Evolutionary conservation across 2,329 filamentous ascomycete species (phyloP), one percentile per base, ranked within the genome.

Genomic region (Aspergillus ruber): DNA sequence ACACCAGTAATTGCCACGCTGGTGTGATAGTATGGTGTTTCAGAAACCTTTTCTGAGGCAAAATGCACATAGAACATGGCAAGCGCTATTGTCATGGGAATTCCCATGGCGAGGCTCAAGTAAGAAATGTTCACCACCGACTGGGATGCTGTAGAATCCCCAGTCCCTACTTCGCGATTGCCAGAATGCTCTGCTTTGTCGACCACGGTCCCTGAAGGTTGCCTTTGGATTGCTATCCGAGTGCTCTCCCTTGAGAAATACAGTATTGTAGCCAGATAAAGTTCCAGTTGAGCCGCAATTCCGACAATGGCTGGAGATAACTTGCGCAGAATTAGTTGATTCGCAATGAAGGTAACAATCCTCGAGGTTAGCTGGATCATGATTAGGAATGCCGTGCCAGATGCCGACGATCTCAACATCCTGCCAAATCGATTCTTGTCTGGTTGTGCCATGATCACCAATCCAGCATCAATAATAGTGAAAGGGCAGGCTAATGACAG

Each of bases 191-290:
- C 7, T 43, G 42, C 15, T 15, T 35, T 35, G 33, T 18, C 36
- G 17, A 18, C 36, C 17, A 39, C 36, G 36, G 52, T 54, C n/a
- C 68, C 63, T n/a, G 68, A 56, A 12, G 74, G 72, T 56, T 90
- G 86, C 44, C 93, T 80, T 69, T 97, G 91, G 32, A 95, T 81
- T 21, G 91, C 90, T n/a, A 95, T 85, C 13, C 93, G 85, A 43
- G 97, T 73, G 60, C 86, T 91, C 70, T 98, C 93, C 35, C 93
- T 81, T 0, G 93, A 86, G 62, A 98, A 97, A 68, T 95, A 96
- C 0, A 98, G 78, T n/a, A 94, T 84, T 0, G 90, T 89, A 40
- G 95, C 85, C 50, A 91, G 90, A 67, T 90, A 96, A 1, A 97
- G 82, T 60, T 98, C 93, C 3, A 98, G 79, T 66, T 96, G 93